A percentile compares a stretch with the other conserved stretches of the same genome.
Conservation (phyloP, 164 flowering plant genomes). For the Cinnamomum micranthum region DNA sequence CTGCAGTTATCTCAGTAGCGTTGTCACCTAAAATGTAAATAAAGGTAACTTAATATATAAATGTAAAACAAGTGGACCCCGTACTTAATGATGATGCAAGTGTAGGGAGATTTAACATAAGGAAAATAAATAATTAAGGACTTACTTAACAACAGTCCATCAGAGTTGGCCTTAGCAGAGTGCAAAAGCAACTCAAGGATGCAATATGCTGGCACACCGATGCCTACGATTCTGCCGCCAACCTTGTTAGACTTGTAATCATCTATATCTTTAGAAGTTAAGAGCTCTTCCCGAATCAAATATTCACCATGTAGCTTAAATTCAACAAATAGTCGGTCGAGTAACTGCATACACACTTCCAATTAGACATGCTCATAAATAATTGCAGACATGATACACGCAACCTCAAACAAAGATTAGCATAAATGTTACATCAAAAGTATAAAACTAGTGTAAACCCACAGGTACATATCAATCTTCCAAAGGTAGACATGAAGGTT, state of each 20-base stretch:
- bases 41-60: neutral
- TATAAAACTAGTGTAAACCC: neutral
- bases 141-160: conserved; percentile 75
- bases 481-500: neutral
- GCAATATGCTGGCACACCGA: conserved; percentile 84
- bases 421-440: neutral
- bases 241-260: conserved; percentile 50
- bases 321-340: conserved; percentile 54
- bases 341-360: conserved; percentile 40
- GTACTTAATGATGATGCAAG: neutral
- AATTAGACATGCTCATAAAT: neutral
- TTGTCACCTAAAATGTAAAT: conserved; percentile 42
- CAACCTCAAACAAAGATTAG: neutral
- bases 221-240: conserved; percentile 36
- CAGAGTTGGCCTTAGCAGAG: conserved; percentile 60
- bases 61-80: neutral
- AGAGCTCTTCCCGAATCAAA: conserved; percentile 56
- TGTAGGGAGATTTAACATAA: neutral
- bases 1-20: conserved; percentile 56
- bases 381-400: neutral
- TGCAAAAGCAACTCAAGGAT: conserved; percentile 58
- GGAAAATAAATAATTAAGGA: neutral
- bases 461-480: neutral
- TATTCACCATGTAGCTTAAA: conserved; percentile 48
- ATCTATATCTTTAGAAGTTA: conserved; percentile 62